Base-by-base conservation (phyloP, 2,329 filamentous ascomycete species). In the Aspergillus aculeatus region DNA sequence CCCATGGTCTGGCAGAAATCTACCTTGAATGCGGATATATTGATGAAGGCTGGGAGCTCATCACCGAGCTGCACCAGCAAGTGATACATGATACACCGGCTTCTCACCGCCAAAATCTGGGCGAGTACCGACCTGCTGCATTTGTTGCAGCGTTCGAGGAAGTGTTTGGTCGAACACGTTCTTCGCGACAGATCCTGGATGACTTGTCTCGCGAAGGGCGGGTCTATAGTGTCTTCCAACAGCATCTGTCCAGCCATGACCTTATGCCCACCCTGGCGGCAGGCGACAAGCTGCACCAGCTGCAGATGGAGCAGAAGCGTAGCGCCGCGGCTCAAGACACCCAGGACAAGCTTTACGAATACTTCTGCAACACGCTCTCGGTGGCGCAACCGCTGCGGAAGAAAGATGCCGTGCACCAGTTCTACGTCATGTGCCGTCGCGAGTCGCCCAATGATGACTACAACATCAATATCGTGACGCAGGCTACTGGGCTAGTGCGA, bases 51-150 rank as follows among this genome's bases (percentile, higher is more conserved):
- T 70, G 75, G 60, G 68, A 76, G 47, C 63, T 83, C 4, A 73
- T 82, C 5, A 73, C 80, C 35, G 78, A 83, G 60, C 68, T 84
- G 14, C 81, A 80, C 60, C 76, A 78, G 54, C 80, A 83, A 59
- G 76, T 83, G n/a, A 77, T 83, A 31, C 78, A 80, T 23, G 75
- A 77, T 38, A 77, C 81, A 44, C 65, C 75, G 44, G 68, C 67
- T 6, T 67, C 68, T 2, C 66, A 66, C 32, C 66, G 63, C 6
- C 66, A 66, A 44, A 54, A 66, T 1, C 58, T 76, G 60, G 67
- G 73, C 55, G 69, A 76, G 62, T 69, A 71, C 60, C 61, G 69
- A 1, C 76, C 77, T 9, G 79, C 80, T 10, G 72, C 80, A 2
- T 82, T 82, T 64, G 69, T 81, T 6, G 75, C 79, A 14, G 70